phyloP scores from a whole-genome alignment of 306 rosid genomes.

The Trichosanthes truncata region DNA sequence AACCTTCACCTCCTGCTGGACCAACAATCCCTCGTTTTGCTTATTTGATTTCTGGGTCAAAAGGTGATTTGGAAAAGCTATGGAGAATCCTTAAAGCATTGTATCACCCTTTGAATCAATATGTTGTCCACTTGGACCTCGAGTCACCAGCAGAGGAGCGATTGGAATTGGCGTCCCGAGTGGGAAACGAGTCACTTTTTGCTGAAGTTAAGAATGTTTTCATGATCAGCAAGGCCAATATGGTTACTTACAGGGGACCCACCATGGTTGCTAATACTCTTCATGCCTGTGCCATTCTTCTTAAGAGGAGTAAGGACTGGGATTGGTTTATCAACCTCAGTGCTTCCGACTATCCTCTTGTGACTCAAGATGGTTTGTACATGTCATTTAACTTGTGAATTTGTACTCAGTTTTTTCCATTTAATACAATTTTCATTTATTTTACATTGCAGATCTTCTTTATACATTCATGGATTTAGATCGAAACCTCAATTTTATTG shows the following conservation, averaged over 20 bases:
- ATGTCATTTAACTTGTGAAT: neutral
- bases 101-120: slow-evolving; percentile 85
- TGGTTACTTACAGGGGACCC: slow-evolving; percentile 96
- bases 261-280: slow-evolving; percentile 95
- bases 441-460: slow-evolving; percentile 50
- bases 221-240: slow-evolving; percentile 61
- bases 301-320: slow-evolving; percentile 81
- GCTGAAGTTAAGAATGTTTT: slow-evolving; percentile 62
- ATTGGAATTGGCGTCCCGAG: slow-evolving; percentile 57
- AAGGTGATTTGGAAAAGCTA: slow-evolving; percentile 84
- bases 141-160: slow-evolving; percentile 70
- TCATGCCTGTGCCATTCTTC: slow-evolving; percentile 96
- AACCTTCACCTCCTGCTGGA: slow-evolving; percentile 31
- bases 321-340: slow-evolving; percentile 99
- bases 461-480: slow-evolving; percentile 43
- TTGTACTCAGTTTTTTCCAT: neutral
- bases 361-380: slow-evolving; percentile 88
- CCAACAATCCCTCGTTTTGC: slow-evolving; percentile 65
- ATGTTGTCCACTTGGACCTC: slow-evolving; percentile 84
- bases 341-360: slow-evolving; percentile 96
- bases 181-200: slow-evolving; percentile 56
- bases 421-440: neutral
- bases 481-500: slow-evolving; percentile 70
- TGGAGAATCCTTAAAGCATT: slow-evolving; percentile 87
- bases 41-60: slow-evolving; percentile 84